phyloP scores from a whole-genome alignment of 2,329 filamentous ascomycete genomes.

The Apiospora arundinis region DNA sequence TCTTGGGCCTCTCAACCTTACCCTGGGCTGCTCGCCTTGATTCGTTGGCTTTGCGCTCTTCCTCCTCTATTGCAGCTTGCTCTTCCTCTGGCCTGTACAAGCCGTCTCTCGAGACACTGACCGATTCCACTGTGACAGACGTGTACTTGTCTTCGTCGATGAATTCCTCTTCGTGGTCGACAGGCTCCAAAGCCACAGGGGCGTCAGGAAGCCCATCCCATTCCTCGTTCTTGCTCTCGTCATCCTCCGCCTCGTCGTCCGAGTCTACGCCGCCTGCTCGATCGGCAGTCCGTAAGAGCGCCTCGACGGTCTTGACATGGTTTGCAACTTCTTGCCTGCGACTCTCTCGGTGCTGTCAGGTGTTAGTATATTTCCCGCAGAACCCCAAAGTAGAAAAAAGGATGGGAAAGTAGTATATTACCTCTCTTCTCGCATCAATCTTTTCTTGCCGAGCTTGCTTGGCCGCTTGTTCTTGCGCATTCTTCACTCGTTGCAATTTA shows the following conservation, averaged over 20 bases:
- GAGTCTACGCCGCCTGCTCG: conserved; percentile 48
- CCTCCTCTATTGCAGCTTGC: conserved; percentile 46
- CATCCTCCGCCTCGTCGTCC: conserved; percentile 40
- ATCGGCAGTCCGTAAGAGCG: conserved; percentile 68
- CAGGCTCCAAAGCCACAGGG: conserved; percentile 44
- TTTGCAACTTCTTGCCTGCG: conserved; percentile 81
- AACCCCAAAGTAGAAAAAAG: not conserved
- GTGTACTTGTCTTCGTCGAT: conserved; percentile 96
- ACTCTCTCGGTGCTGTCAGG: conserved; percentile 76
- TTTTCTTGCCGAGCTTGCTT: conserved; percentile 81
- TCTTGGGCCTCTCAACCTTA: conserved; percentile 66
- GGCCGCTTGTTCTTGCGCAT: conserved; percentile 81
- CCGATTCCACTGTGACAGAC: conserved; percentile 90
- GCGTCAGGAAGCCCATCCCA: conserved; percentile 71
- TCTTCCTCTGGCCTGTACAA: conserved; percentile 62
- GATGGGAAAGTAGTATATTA: conserved; percentile 46
- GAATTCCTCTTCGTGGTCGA: conserved; percentile 91
- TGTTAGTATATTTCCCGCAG: not conserved
- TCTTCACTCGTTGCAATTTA: conserved; percentile 83
- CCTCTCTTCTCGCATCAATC: conserved; percentile 76
- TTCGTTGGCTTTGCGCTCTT: conserved; percentile 37
- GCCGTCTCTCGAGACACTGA: conserved; percentile 79
- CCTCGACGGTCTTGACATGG: conserved; percentile 80
- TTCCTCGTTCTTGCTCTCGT: conserved; percentile 48
- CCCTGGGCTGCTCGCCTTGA: conserved; percentile 50